These are phyloP conservation scores for Neonectria hederae DNA, from an alignment of 2,329 filamentous ascomycete species.

Conservation along the genomic window DNA sequence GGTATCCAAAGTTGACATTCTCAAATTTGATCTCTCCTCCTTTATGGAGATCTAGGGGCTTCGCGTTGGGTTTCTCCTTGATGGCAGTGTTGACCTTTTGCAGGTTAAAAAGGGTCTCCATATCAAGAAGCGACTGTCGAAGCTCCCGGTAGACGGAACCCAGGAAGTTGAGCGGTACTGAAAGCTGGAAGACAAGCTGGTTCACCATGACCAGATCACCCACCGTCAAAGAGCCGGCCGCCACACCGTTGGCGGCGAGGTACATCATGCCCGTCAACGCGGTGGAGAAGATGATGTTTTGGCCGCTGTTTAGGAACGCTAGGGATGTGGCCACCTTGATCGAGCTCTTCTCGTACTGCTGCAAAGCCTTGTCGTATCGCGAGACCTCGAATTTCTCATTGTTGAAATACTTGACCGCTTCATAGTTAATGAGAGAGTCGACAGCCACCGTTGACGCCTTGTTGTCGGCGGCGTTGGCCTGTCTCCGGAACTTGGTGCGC, in stretches of 20 bases:
- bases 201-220: conserved; percentile 99
- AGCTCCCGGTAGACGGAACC: conserved; percentile 98
- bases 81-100: conserved; percentile 96
- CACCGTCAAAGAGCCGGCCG: conserved; percentile 81
- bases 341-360: conserved; percentile 88
- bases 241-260: conserved; percentile 89
- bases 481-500: conserved; percentile 95
- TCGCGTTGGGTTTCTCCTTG: conserved; percentile 78
- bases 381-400: conserved; percentile 95
- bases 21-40: conserved; percentile 95
- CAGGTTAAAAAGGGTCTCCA: conserved; percentile 97
- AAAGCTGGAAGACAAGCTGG: conserved; percentile 97
- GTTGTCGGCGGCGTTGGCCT: conserved; percentile 96
- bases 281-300: conserved; percentile 96
- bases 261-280: conserved; percentile 99
- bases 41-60: conserved; percentile 73
- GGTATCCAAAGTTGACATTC: conserved; percentile 94
- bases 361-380: conserved; percentile 87
- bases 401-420: conserved; percentile 99
- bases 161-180: conserved; percentile 94
- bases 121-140: conserved; percentile 92
- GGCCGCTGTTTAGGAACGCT: conserved; percentile 90
- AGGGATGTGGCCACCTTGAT: conserved; percentile 97
- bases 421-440: conserved; percentile 97
- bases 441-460: conserved; percentile 94